These are phyloP conservation scores for Monosporozyma aquatica DNA, from an alignment of 805 yeast species.

Conservation along the genomic window DNA sequence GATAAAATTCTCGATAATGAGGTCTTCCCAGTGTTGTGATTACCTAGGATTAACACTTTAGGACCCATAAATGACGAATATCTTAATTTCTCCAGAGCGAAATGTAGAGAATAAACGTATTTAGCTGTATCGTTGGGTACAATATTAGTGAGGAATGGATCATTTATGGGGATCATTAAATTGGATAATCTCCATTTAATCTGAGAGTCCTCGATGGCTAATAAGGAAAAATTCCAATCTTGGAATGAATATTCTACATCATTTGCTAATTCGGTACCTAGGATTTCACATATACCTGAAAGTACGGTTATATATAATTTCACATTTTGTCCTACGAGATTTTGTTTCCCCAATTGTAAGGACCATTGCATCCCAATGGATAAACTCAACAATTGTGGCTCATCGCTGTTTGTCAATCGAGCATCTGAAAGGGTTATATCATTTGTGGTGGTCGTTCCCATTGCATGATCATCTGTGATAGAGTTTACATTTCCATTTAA, in stretches of 20 bases:
- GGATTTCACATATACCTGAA: conserved; percentile 79
- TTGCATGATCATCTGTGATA: too few species aligned
- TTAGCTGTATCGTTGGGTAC: conserved; percentile 65
- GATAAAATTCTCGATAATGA: conserved; percentile 57
- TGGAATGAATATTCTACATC: conserved; percentile 52
- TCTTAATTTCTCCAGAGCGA: conserved; percentile 58
- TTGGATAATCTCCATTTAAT: conserved; percentile 37
- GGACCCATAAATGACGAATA: conserved; percentile 30
- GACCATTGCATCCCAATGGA: conserved; percentile 27
- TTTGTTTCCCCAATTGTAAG: conserved; percentile 30
- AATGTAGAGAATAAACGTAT: conserved; percentile 61
- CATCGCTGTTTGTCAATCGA: conserved; percentile 9
- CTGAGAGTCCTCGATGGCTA: conserved; percentile 57
- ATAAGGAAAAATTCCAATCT: conserved; percentile 47
- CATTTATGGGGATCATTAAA: conserved; percentile 7
- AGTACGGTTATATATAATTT: conserved; percentile 31
- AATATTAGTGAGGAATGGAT: conserved; percentile 29
- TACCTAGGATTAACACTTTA: conserved; percentile 63
- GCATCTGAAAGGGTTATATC: not conserved
- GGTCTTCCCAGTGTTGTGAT: conserved; percentile 68
- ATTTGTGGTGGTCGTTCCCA: not conserved
- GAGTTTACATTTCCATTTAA: conserved; percentile 8
- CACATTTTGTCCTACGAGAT: conserved; percentile 14
- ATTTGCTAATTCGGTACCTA: conserved; percentile 84
- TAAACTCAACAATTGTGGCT: conserved; percentile 8